phyloP scores from a whole-genome alignment of 306 rosid species.

The Luffa acutangula region DNA sequence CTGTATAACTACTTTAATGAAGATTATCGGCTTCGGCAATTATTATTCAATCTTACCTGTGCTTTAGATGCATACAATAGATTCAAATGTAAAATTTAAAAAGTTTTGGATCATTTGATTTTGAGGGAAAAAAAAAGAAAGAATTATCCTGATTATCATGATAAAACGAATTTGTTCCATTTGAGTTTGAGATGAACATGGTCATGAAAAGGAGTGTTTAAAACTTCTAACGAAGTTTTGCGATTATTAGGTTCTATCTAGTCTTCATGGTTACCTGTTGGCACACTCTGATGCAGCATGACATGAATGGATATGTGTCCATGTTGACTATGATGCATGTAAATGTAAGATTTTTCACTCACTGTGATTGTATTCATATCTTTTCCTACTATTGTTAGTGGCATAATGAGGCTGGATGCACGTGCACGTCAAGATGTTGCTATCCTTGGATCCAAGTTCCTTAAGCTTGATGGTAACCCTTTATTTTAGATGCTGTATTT shows the following conservation, averaged over 20 bases:
- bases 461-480: constrained; percentile 73
- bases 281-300: background rate
- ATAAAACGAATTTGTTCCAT: background rate
- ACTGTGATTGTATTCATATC: background rate
- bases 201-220: background rate
- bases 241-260: background rate
- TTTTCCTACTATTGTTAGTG: constrained; percentile 36
- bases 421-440: constrained; percentile 86
- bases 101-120: background rate
- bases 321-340: background rate
- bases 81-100: background rate
- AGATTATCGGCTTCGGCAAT: background rate
- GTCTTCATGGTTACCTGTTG: background rate
- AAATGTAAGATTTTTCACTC: constrained; percentile 15
- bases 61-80: background rate
- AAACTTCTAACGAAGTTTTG: background rate
- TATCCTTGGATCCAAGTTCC: constrained; percentile 73
- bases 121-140: background rate
- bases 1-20: background rate
- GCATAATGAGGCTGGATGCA: constrained; percentile 84
- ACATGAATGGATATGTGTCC: background rate
- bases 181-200: background rate
- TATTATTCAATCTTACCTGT: background rate
- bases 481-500: background rate
- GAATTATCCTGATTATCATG: background rate